phyloP scores from a whole-genome alignment of 2,329 filamentous ascomycete species.

The Stemphylium vesicarium region DNA sequence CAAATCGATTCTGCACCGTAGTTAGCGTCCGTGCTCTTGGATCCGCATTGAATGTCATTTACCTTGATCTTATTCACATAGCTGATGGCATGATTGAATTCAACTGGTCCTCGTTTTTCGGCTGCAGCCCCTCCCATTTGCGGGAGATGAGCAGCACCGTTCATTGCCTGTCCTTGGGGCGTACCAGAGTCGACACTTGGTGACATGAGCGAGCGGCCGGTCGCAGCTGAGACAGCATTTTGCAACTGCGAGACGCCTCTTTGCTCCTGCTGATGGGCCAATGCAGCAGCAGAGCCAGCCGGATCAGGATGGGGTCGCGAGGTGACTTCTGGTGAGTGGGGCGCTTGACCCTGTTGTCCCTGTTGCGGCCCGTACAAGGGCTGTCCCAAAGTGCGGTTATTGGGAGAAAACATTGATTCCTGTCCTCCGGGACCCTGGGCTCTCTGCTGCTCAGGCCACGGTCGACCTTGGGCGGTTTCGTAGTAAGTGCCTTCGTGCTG shows the following conservation, averaged over 20 bases:
- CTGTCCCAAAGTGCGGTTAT: conserved; percentile 52
- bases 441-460: conserved; percentile 49
- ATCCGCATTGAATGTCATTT: conserved; percentile 36
- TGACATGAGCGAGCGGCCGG: conserved; percentile 61
- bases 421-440: conserved; percentile 41
- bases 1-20: conserved; percentile 81
- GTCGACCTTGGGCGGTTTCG: conserved; percentile 43
- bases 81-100: conserved; percentile 99
- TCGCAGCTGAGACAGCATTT: conserved; percentile 66
- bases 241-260: conserved; percentile 70
- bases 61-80: conserved; percentile 99
- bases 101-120: conserved; percentile 91
- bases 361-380: conserved; percentile 46
- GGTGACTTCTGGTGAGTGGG: conserved; percentile 46
- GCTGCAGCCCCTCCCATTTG: conserved; percentile 58
- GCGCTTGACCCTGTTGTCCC: conserved; percentile 39
- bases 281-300: conserved; percentile 51
- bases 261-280: conserved; percentile 68
- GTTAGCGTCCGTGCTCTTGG: conserved; percentile 15
- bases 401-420: conserved; percentile 53
- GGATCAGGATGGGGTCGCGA: conserved; percentile 47
- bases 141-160: conserved; percentile 65
- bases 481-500: conserved; percentile 49
- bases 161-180: conserved; percentile 64
- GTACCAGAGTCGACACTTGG: conserved; percentile 54